phyloP scores from a whole-genome alignment of 192 early-diverging fungal genomes.

The Dispira simplex region DNA sequence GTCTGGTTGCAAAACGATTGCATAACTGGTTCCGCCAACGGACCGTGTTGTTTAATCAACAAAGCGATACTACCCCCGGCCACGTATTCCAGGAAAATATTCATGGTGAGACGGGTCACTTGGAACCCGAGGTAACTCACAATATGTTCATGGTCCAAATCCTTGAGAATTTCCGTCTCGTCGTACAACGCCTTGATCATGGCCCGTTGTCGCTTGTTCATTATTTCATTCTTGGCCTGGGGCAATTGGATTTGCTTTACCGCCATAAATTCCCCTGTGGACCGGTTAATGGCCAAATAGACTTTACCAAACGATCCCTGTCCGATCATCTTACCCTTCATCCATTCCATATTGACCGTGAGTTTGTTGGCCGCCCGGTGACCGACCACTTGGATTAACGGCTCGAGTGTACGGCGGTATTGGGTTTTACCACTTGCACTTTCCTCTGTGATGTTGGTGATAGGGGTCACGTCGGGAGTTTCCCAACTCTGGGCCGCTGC shows the following conservation, averaged over 20 bases:
- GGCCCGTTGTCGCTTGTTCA: slow-evolving; percentile 10
- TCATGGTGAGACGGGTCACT: slow-evolving; percentile 47
- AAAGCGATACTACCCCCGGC: slow-evolving; percentile 79
- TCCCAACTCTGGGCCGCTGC: too few relatives aligned
- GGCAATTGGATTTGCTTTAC: slow-evolving; percentile 70
- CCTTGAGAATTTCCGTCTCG: slow-evolving; percentile 58
- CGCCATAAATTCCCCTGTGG: slow-evolving; percentile 62
- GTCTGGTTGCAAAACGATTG: slow-evolving; percentile 69
- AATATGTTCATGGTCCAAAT: slow-evolving; percentile 79
- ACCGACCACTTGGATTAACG: slow-evolving; percentile 25
- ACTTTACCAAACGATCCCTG: slow-evolving; percentile 73
- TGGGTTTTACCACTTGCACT: too few relatives aligned
- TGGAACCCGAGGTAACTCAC: slow-evolving; percentile 85
- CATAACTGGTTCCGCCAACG: slow-evolving; percentile 55
- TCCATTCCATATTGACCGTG: slow-evolving; percentile 42
- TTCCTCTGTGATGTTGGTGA: too few relatives aligned
- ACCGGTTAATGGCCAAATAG: slow-evolving; percentile 53
- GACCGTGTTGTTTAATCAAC: slow-evolving; percentile 53
- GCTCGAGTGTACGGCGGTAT: slow-evolving; percentile 18
- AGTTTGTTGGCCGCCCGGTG: slow-evolving; percentile 13
- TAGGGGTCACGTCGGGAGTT: too few relatives aligned
- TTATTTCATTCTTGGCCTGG: slow-evolving; percentile 13
- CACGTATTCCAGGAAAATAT: slow-evolving; percentile 97
- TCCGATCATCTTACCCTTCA: slow-evolving; percentile 65
- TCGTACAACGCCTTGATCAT: slow-evolving; percentile 43